These are phyloP conservation scores for Fragilaria crotonensis DNA, from an alignment of 108 stramenopile species.

Conservation along the genomic window DNA sequence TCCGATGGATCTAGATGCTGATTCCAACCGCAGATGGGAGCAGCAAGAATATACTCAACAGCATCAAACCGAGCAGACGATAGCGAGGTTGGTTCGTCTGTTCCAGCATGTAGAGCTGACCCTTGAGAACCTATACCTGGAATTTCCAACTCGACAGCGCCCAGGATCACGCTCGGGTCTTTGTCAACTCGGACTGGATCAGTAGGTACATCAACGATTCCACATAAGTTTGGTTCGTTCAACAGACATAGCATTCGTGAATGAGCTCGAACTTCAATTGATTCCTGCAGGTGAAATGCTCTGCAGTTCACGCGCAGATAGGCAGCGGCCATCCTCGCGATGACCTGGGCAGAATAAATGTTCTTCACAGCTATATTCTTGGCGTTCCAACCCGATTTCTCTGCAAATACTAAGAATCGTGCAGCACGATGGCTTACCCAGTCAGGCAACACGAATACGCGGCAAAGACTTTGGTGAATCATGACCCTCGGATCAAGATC, in stretches of 20 bases:
- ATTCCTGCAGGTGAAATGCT: conserved; percentile 33
- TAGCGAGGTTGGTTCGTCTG: too few relatives aligned
- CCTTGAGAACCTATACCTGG: too few relatives aligned
- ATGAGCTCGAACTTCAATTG: conserved; percentile 28
- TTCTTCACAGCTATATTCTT: conserved; percentile 21
- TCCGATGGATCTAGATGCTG: conserved; percentile 6
- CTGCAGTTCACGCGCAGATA: conserved; percentile 41
- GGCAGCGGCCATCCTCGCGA: conserved; percentile 44
- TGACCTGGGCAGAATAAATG: conserved; percentile 28
- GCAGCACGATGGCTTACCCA: conserved; percentile 52
- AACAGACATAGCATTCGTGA: conserved; percentile 27
- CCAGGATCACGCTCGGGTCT: conserved; percentile 29
- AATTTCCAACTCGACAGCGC: conserved; percentile 27
- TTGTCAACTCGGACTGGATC: conserved; percentile 31
- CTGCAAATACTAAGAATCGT: conserved; percentile 40
- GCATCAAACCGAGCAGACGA: neutral
- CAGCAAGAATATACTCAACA: conserved; percentile 17
- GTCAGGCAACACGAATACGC: conserved; percentile 26
- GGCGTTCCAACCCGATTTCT: conserved; percentile 24
- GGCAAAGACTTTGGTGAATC: conserved; percentile 24
- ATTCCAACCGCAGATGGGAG: conserved; percentile 51
- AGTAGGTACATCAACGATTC: conserved; percentile 25
- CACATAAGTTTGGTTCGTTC: conserved; percentile 29
- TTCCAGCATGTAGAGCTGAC: neutral
- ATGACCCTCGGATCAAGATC: conserved; percentile 23